These are phyloP conservation scores for Rhodomyrtus tomentosa DNA, from an alignment of 345 rosid genomes.

Conservation along the genomic window DNA sequence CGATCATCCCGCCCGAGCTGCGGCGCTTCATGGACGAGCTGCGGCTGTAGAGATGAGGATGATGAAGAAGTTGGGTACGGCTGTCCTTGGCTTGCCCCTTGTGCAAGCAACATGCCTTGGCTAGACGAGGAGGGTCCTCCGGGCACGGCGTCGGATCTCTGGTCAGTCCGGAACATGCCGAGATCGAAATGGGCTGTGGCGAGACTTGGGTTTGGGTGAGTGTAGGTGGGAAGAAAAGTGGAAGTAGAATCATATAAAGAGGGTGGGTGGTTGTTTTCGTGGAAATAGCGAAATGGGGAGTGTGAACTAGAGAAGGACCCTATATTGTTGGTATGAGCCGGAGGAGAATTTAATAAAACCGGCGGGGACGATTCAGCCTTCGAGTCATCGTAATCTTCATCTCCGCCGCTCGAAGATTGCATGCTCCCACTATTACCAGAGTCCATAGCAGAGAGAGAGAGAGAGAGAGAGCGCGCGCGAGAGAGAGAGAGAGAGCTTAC, in stretches of 20 bases:
- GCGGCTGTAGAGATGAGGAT: neutral
- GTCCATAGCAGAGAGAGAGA: conserved; percentile 37
- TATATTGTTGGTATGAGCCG: neutral
- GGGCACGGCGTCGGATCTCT: too few relatives aligned
- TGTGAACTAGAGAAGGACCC: conserved; percentile 10
- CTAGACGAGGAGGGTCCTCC: neutral
- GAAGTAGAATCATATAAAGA: neutral
- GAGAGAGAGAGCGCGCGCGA: neutral
- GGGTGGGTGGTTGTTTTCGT: neutral
- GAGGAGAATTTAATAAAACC: conserved; percentile 5
- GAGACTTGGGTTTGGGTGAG: neutral
- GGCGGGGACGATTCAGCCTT: conserved; percentile 23
- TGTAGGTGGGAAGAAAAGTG: neutral
- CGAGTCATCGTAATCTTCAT: conserved; percentile 46
- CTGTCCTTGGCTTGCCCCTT: conserved; percentile 17
- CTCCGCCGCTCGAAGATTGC: conserved; percentile 68
- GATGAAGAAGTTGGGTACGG: neutral
- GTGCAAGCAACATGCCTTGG: conserved; percentile 2
- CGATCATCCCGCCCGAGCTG: conserved; percentile 9
- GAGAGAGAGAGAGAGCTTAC: neutral
- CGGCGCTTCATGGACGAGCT: neutral
- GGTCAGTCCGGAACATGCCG: neutral
- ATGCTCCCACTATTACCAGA: conserved; percentile 70
- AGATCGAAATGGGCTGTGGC: neutral
- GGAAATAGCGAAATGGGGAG: neutral